phyloP scores from a whole-genome alignment of 2,329 filamentous ascomycete species.

The Nigrograna mackinnonii region DNA sequence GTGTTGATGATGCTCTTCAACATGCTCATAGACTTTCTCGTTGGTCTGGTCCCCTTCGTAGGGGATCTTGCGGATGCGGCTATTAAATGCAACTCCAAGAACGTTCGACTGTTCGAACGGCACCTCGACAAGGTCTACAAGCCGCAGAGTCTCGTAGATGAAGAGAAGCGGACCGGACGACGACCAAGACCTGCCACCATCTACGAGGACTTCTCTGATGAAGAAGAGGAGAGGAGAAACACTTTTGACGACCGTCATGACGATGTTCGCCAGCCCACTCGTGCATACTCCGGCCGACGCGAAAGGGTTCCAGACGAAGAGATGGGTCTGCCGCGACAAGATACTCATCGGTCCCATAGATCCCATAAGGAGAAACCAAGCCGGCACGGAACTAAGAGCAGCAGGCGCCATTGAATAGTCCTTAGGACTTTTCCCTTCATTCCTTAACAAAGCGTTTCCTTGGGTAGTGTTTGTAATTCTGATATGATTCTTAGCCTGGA shows the following conservation, averaged over 20 bases:
- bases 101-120: slow-evolving; percentile 70
- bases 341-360: slow-evolving; percentile 18
- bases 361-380: slow-evolving; percentile 19
- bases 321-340: slow-evolving; percentile 29
- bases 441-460: too few relatives aligned
- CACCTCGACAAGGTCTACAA: slow-evolving; percentile 71
- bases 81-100: slow-evolving; percentile 77
- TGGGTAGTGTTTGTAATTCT: too few relatives aligned
- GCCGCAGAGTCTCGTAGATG: slow-evolving; percentile 34
- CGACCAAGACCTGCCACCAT: slow-evolving; percentile 49
- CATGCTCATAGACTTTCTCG: slow-evolving; percentile 71
- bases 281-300: slow-evolving; percentile 29
- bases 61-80: slow-evolving; percentile 76
- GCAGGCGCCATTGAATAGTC: slow-evolving; percentile 15
- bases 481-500: too few relatives aligned
- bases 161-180: slow-evolving; percentile 18
- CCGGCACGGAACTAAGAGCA: slow-evolving; percentile 26
- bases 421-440: neutral
- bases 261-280: slow-evolving; percentile 30
- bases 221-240: slow-evolving; percentile 32
- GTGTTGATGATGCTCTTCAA: slow-evolving; percentile 79
- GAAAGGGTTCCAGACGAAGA: slow-evolving; percentile 33
- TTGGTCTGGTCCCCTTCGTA: slow-evolving; percentile 74
- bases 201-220: slow-evolving; percentile 49
- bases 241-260: slow-evolving; percentile 24